Percentiles rank a stretch among this genome's conserved stretches.
Conservation (phyloP, 257 asterid species). For the Primulina huaijiensis region DNA sequence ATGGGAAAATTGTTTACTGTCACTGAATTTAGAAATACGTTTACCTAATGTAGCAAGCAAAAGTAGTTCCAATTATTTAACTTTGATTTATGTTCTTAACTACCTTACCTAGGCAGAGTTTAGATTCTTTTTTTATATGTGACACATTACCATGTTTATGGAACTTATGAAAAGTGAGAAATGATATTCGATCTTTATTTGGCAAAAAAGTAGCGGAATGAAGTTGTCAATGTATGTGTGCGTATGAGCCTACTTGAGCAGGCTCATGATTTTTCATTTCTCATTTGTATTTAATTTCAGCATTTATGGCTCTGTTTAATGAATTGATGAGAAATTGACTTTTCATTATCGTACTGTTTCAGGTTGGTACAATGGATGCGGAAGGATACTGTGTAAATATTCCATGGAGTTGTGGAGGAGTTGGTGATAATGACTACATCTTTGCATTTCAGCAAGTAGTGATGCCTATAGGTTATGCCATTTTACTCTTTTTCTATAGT, state of each 20-base stretch:
- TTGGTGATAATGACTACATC: slow-evolving; percentile 90
- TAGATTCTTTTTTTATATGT: not conserved
- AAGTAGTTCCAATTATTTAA: slow-evolving; percentile 15
- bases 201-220: slow-evolving; percentile 13
- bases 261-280: slow-evolving; percentile 10
- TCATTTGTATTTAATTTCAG: not conserved
- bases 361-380: slow-evolving; percentile 92
- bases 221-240: slow-evolving; percentile 17
- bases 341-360: slow-evolving; percentile 27
- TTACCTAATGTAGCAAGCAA: not conserved
- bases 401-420: slow-evolving; percentile 96
- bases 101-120: slow-evolving; percentile 4
- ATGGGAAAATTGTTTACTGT: slow-evolving; percentile 1
- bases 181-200: not conserved
- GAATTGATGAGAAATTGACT: slow-evolving; percentile 13
- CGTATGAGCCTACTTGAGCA: slow-evolving; percentile 21
- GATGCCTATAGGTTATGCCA: slow-evolving; percentile 78
- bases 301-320: not conserved
- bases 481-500: slow-evolving; percentile 14
- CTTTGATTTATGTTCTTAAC: slow-evolving; percentile 7
- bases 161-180: not conserved
- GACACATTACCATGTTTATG: not conserved
- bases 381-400: slow-evolving; percentile 94
- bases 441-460: slow-evolving; percentile 91
- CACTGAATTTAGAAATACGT: slow-evolving; percentile 2